A percentile compares a stretch with the other conserved stretches of the same genome.
phyloP scores from a whole-genome alignment of 192 early-diverging fungal genomes.

The Piromyces sp. region DNA sequence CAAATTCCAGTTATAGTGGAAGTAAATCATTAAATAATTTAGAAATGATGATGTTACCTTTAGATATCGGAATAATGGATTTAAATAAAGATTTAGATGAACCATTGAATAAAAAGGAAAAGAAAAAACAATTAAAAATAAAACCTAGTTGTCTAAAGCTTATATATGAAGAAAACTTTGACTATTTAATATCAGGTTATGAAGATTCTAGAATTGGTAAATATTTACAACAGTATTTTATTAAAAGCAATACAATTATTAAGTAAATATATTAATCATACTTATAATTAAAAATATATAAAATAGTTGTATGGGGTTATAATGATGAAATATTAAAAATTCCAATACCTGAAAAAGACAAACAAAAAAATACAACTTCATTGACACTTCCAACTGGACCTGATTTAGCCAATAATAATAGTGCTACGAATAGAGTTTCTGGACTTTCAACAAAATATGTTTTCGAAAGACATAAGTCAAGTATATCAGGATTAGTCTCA shows the following conservation, averaged over 20 bases:
- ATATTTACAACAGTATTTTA: too few species aligned
- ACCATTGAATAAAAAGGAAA: neutral
- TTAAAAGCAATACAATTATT: too few species aligned
- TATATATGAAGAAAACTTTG: slow-evolving; percentile 36
- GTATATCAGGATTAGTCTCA: slow-evolving; percentile 26
- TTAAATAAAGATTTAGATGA: slow-evolving; percentile 1
- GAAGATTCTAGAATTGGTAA: slow-evolving; percentile 31
- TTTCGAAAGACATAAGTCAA: slow-evolving; percentile 25
- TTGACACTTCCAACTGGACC: neutral
- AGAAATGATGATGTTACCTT: neutral
- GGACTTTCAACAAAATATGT: slow-evolving; percentile 31
- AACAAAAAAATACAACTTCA: slow-evolving; percentile 6
- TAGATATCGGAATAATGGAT: neutral
- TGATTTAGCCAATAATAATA: slow-evolving; percentile 6
- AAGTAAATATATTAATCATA: too few species aligned
- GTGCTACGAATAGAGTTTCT: slow-evolving; percentile 30
- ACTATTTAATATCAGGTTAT: slow-evolving; percentile 28
- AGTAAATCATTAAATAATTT: neutral
- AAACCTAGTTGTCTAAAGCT: neutral
- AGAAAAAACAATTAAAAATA: slow-evolving; percentile 11
- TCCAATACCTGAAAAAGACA: slow-evolving; percentile 3
- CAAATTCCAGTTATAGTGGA: neutral
- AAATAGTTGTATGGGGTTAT: slow-evolving; percentile 31
- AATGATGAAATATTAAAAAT: slow-evolving; percentile 30
- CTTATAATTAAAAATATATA: neutral